phyloP scores from a whole-genome alignment of 2,329 filamentous ascomycete species.

The Madurella mycetomatis region DNA sequence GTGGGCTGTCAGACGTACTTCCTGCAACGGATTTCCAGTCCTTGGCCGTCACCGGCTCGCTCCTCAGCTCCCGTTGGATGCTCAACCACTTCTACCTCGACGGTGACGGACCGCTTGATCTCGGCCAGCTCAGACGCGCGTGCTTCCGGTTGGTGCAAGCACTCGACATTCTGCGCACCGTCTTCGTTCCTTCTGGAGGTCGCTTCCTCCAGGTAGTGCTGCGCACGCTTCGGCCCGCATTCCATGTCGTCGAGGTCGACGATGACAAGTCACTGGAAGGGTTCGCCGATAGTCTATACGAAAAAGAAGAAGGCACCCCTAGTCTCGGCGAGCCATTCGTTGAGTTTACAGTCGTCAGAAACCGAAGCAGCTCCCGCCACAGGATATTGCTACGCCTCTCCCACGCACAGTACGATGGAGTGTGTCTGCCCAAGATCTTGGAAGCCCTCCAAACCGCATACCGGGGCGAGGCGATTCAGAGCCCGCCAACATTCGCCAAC shows the following conservation, averaged over 20 bases:
- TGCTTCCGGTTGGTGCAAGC: conserved; percentile 22
- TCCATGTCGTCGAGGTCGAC: conserved; percentile 20
- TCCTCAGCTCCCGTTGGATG: conserved; percentile 24
- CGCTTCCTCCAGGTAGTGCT: conserved; percentile 25
- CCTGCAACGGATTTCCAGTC: conserved; percentile 28
- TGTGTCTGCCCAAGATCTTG: conserved; percentile 42
- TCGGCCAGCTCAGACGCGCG: conserved; percentile 19
- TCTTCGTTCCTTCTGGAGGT: conserved; percentile 22
- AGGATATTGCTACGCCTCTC: conserved; percentile 34
- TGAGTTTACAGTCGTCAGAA: conserved; percentile 21
- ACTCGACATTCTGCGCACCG: conserved; percentile 25
- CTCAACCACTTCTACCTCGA: conserved; percentile 26
- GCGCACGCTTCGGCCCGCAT: conserved; percentile 19
- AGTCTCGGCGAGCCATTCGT: conserved; percentile 21
- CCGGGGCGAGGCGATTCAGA: conserved; percentile 25
- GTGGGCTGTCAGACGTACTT: conserved; percentile 24
- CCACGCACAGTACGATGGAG: conserved; percentile 48
- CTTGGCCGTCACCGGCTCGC: conserved; percentile 20
- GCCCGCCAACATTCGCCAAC: conserved; percentile 30
- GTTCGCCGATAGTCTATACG: conserved; percentile 5
- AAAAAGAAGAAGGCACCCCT: background rate
- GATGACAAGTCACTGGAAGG: conserved; percentile 7
- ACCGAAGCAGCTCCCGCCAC: conserved; percentile 15
- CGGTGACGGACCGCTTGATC: conserved; percentile 18
- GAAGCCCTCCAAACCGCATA: conserved; percentile 39